A percentile compares a stretch with the other conserved stretches of the same genome.
phyloP scores from a whole-genome alignment of 352 stramenopile genomes.

The Pythium plurisporium region DNA sequence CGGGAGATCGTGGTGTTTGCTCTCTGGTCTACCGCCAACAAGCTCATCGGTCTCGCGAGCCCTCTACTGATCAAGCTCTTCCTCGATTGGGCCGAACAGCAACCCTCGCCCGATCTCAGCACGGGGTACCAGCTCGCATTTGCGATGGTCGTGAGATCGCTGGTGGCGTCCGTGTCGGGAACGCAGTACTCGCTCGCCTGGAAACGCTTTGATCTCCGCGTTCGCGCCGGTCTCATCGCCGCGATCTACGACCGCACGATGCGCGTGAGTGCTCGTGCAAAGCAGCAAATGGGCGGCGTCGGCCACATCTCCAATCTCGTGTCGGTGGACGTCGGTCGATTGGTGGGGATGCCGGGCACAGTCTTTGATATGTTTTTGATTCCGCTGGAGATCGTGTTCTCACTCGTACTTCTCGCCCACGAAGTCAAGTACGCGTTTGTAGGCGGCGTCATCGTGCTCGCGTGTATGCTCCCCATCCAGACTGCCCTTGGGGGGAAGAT shows the following conservation, averaged over 20 bases:
- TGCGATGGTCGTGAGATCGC: constrained; percentile 45
- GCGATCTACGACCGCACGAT: constrained; percentile 69
- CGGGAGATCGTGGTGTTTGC: constrained; percentile 51
- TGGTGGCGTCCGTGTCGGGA: constrained; percentile 54
- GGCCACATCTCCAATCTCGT: constrained; percentile 75
- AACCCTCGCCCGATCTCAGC: constrained; percentile 26
- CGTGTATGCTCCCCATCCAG: constrained; percentile 84
- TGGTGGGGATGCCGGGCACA: constrained; percentile 63
- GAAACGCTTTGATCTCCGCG: constrained; percentile 71
- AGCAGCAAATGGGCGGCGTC: constrained; percentile 32
- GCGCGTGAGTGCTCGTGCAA: constrained; percentile 28
- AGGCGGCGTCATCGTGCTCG: constrained; percentile 66
- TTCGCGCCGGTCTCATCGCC: constrained; percentile 59
- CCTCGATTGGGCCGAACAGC: constrained; percentile 58
- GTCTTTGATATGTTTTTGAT: constrained; percentile 84
- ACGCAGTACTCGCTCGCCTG: constrained; percentile 80
- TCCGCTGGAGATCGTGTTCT: constrained; percentile 66
- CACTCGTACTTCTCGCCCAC: constrained; percentile 62
- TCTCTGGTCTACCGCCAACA: constrained; percentile 71
- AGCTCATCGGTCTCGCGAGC: constrained; percentile 55
- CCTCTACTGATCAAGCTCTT: constrained; percentile 80
- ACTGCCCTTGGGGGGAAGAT: constrained; percentile 73
- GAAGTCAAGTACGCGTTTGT: constrained; percentile 86
- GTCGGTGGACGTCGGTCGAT: constrained; percentile 69
- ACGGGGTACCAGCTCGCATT: constrained; percentile 56